phyloP scores from a whole-genome alignment of 345 rosid species.

The Moringa oleifera region DNA sequence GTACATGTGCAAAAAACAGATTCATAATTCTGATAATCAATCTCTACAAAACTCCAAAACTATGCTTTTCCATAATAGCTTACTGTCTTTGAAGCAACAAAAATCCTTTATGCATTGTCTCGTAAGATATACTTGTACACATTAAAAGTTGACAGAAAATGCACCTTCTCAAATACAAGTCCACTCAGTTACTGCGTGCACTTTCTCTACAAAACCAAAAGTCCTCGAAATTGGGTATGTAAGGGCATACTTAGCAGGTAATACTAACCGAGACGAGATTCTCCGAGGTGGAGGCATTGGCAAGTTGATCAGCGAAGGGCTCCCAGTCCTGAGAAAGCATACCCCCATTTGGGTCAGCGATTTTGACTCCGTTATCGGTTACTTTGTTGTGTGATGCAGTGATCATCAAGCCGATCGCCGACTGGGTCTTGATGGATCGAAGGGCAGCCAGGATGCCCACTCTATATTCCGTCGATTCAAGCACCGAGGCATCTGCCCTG shows the following conservation, averaged over 20 bases:
- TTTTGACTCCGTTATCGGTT: slow-evolving; percentile 84
- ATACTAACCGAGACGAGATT: slow-evolving; percentile 43
- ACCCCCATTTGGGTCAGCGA: slow-evolving; percentile 77
- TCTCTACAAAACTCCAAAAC: too few relatives aligned
- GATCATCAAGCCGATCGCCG: slow-evolving; percentile 79
- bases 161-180: too few relatives aligned
- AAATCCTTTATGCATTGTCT: too few relatives aligned
- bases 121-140: too few relatives aligned
- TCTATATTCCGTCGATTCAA: slow-evolving; percentile 66
- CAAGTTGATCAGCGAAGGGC: slow-evolving; percentile 82
- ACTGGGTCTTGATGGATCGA: slow-evolving; percentile 63
- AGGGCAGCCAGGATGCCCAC: slow-evolving; percentile 83
- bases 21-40: too few relatives aligned
- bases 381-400: slow-evolving; percentile 88
- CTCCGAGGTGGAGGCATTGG: slow-evolving; percentile 51
- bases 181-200: too few relatives aligned
- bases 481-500: slow-evolving; percentile 68
- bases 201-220: too few relatives aligned
- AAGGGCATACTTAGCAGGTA: not conserved
- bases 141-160: too few relatives aligned
- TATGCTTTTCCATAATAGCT: too few relatives aligned
- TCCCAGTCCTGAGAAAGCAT: slow-evolving; percentile 98
- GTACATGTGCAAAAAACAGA: too few relatives aligned
- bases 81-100: too few relatives aligned
- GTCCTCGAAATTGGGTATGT: too few relatives aligned